phyloP scores from a whole-genome alignment of 805 yeast species.

The Myxozyma mucilagina region DNA sequence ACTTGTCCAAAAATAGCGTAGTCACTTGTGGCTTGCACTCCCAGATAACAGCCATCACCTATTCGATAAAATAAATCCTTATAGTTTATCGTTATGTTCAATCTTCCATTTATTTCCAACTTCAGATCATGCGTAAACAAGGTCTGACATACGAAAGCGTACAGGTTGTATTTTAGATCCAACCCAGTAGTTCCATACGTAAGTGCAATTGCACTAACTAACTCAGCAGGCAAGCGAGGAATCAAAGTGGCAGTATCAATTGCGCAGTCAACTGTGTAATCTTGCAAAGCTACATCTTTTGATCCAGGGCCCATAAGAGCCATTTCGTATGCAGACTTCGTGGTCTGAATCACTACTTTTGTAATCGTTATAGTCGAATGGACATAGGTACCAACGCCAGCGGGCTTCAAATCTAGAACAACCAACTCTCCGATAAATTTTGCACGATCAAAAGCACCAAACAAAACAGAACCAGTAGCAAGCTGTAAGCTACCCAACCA shows the following conservation, averaged over 20 bases:
- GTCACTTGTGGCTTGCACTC: neutral
- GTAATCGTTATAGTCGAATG: constrained; percentile 12
- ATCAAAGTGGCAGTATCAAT: neutral
- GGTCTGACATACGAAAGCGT: neutral
- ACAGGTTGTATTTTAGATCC: neutral
- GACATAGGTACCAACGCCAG: neutral
- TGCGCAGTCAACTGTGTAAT: neutral
- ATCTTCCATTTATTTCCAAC: neutral
- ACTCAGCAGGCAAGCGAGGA: neutral
- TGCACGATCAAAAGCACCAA: constrained; percentile 49
- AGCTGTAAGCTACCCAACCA: constrained; percentile 44
- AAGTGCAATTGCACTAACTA: neutral
- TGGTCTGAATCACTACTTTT: constrained; percentile 3
- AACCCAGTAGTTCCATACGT: constrained; percentile 4
- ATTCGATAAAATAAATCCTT: constrained; percentile 1
- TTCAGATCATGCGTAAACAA: neutral
- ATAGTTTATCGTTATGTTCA: neutral
- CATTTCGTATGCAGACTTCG: neutral
- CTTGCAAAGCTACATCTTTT: neutral
- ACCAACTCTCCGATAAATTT: constrained; percentile 44
- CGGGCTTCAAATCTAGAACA: constrained; percentile 35
- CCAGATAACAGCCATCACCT: neutral
- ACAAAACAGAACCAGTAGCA: constrained; percentile 43
- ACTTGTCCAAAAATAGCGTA: constrained; percentile 7
- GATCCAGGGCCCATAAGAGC: constrained; percentile 1